Evolutionary conservation across 2,329 filamentous ascomycete species (phyloP).

Genomic region (Talaromyces funiculosus): DNA sequence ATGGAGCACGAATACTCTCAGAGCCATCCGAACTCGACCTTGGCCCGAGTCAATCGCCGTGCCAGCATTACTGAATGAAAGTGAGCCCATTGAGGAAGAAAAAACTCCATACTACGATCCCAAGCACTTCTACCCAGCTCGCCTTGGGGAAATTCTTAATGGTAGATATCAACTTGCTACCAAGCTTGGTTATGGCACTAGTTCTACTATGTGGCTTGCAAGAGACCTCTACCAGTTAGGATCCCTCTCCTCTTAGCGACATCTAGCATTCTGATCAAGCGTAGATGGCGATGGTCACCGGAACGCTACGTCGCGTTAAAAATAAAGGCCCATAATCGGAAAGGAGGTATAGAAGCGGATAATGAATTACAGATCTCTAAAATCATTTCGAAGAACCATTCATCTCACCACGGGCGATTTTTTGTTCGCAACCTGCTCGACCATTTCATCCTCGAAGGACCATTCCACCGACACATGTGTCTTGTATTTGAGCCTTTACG

Average conservation of each 20-base stretch:
- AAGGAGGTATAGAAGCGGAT: conserved; percentile 20
- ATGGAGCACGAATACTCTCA: not conserved
- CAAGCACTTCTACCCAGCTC: conserved; percentile 7
- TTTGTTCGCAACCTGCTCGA: not conserved
- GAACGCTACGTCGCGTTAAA: conserved; percentile 17
- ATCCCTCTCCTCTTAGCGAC: conserved; percentile 14
- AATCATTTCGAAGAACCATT: conserved; percentile 13
- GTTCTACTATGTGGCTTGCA: conserved; percentile 34
- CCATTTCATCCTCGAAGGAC: not conserved
- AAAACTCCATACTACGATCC: not conserved
- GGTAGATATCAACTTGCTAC: conserved; percentile 29
- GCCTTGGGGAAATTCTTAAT: conserved; percentile 19
- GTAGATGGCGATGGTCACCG: not conserved
- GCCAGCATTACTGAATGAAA: not conserved
- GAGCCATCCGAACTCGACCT: not conserved
- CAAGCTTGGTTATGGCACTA: conserved; percentile 33
- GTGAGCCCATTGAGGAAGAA: not conserved
- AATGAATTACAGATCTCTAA: conserved; percentile 35
- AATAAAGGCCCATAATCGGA: not conserved
- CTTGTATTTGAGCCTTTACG: not conserved
- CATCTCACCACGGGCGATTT: not conserved
- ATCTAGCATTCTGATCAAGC: not conserved
- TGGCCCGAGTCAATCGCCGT: not conserved
- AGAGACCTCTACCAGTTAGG: conserved; percentile 16
- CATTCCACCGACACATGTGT: not conserved